Base-by-base conservation (phyloP, 2,329 filamentous ascomycete genomes). In the Ustulina deusta region DNA sequence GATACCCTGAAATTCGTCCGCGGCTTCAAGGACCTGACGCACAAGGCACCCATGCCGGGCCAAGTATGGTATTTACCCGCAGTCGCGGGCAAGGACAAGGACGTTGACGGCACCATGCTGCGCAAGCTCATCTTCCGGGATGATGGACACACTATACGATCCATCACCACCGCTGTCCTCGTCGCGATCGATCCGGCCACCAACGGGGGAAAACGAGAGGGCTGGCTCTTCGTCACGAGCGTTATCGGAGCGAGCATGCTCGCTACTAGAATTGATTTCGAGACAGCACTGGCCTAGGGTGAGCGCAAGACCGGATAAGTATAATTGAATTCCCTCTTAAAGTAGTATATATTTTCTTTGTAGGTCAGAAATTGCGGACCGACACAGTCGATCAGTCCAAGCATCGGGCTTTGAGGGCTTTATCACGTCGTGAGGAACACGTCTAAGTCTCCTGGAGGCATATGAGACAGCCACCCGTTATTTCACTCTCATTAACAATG, bases 201-300 rank as follows among this genome's bases (percentile, higher is more conserved):
- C 13, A 82, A 83, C 55, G 77, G 69, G 0, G 81, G 82, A 0
- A 79, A 81, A 71, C 81, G 83, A 20, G 81, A 82, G 66, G 88
- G 83, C 0, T 88, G 86, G 86, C 73, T 90, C 17, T 89, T 87
- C 74, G 83, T 85, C 1, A 87, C 87, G 0, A 87, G 88, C 0
- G 87, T 88, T 63, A 68, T 85, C 66, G 83, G 86, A 2, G 78
- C 79, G 36, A 82, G 76, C 64, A 78, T 85, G 38, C 74, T 88
- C 68, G 86, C 86, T 11, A 80, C 86, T 22, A 84, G 84, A 74
- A 82, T 89, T 36, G 81, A 87, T 70, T 74, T 89, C 17, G 72
- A 69, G 62, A 66, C 58, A 11, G 58, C 48, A n/a, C 20, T 73
- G 17, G 65, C 27, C 13, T 73, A 67, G 27, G 22, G 13, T 10